Evolutionary conservation across 1,139 yeast genomes (phyloP).

Genomic region (Zygosaccharomyces pseudobailii): DNA sequence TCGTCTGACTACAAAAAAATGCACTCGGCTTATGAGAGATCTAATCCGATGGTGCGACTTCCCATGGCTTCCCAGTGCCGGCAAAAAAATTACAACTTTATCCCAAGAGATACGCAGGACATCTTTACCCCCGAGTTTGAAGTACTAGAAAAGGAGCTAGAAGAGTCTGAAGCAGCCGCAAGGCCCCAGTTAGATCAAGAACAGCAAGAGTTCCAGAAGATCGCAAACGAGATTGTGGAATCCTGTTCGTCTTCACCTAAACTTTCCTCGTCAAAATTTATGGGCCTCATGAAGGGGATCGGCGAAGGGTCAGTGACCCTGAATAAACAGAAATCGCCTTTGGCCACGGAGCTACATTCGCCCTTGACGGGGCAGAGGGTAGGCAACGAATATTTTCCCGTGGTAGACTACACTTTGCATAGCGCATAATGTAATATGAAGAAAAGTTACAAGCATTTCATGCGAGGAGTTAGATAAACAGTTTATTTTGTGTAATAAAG

Average conservation of each 20-base stretch:
- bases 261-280: conserved; percentile 28
- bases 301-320: conserved; percentile 32
- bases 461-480: neutral
- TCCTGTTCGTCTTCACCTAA: conserved; percentile 20
- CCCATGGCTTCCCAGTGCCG: neutral
- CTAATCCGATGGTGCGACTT: neutral
- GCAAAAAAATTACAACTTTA: neutral
- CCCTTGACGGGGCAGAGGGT: conserved; percentile 23
- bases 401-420: conserved; percentile 6
- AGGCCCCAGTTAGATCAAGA: conserved; percentile 16
- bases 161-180: conserved; percentile 1
- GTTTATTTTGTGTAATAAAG: neutral
- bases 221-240: conserved; percentile 26
- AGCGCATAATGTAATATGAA: neutral
- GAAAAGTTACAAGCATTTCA: too few species aligned
- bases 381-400: conserved; percentile 26
- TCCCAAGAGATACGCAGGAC: neutral
- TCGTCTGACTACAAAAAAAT: conserved; percentile 25
- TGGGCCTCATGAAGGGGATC: conserved; percentile 29
- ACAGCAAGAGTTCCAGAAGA: conserved; percentile 24
- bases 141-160: conserved; percentile 21
- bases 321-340: conserved; percentile 17
- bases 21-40: conserved; percentile 22
- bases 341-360: conserved; percentile 17
- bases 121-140: conserved; percentile 16